Conservation (phyloP, 495 filamentous ascomycete species). For the Aspergillus sclerotioniger region DNA sequence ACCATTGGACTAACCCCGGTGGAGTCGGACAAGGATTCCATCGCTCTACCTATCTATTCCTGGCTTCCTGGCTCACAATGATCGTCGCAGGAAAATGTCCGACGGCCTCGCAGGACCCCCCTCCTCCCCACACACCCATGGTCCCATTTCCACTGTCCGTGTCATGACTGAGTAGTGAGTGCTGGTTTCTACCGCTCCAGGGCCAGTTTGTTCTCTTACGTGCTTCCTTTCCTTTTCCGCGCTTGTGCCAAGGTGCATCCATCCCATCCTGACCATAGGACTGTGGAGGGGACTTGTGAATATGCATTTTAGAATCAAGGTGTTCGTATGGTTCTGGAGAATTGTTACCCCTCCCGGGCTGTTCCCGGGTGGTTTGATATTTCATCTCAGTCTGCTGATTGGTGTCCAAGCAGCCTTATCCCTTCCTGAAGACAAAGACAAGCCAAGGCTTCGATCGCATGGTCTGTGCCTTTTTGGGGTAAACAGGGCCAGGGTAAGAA, state of each 20-base stretch:
- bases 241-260: background rate
- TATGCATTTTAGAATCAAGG: background rate
- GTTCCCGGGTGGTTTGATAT: no score
- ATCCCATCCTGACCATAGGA: background rate
- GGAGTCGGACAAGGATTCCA: conserved; percentile 16
- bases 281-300: background rate
- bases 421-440: background rate
- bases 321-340: background rate
- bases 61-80: conserved; percentile 23
- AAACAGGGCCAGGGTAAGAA: background rate
- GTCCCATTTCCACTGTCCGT: conserved; percentile 10
- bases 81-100: conserved; percentile 25
- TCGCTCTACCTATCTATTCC: conserved; percentile 21
- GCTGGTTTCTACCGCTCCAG: background rate
- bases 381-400: background rate
- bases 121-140: conserved; percentile 3
- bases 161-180: conserved; percentile 7
- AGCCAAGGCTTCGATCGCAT: background rate
- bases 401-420: background rate
- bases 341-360: background rate
- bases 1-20: conserved; percentile 16
- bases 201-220: background rate
- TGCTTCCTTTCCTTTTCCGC: background rate
- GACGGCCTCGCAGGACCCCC: conserved; percentile 7
- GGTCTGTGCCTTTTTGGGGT: background rate